These are phyloP conservation scores for Lipomyces chichibuensis DNA, from an alignment of 805 yeast genomes.

Conservation along the genomic window DNA sequence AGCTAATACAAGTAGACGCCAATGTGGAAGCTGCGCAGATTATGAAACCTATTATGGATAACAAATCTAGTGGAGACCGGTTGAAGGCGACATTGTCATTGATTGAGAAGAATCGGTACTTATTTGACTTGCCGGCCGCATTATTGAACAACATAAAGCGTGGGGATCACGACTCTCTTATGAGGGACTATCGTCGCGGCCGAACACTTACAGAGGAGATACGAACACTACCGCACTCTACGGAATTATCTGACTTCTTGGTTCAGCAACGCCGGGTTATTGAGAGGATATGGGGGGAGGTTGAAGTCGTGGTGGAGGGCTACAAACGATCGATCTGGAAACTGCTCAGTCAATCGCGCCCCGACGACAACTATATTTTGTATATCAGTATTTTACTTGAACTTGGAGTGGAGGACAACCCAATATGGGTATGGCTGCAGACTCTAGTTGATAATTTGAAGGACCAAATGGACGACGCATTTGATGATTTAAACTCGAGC, in stretches of 20 bases:
- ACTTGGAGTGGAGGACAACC: slow-evolving; percentile 65
- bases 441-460: slow-evolving; percentile 52
- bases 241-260: slow-evolving; percentile 35
- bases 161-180: slow-evolving; percentile 58
- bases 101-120: slow-evolving; percentile 55
- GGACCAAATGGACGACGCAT: slow-evolving; percentile 48
- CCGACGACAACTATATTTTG: slow-evolving; percentile 40
- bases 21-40: slow-evolving; percentile 56
- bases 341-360: slow-evolving; percentile 45
- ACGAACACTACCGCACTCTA: slow-evolving; percentile 31
- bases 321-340: slow-evolving; percentile 62
- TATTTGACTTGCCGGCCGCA: slow-evolving; percentile 61
- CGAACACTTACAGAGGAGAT: slow-evolving; percentile 42
- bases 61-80: slow-evolving; percentile 53
- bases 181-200: slow-evolving; percentile 61
- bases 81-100: slow-evolving; percentile 55
- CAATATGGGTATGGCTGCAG: slow-evolving; percentile 64
- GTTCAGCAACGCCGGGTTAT: slow-evolving; percentile 48
- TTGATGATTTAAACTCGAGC: slow-evolving; percentile 44
- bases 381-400: slow-evolving; percentile 55
- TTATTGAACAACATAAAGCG: slow-evolving; percentile 50
- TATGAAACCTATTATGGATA: slow-evolving; percentile 62
- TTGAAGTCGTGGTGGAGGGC: slow-evolving; percentile 55
- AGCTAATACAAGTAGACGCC: slow-evolving; percentile 44
- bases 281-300: slow-evolving; percentile 59